phyloP scores from a whole-genome alignment of 495 filamentous ascomycete genomes.

The Trypethelium eluteriae region DNA sequence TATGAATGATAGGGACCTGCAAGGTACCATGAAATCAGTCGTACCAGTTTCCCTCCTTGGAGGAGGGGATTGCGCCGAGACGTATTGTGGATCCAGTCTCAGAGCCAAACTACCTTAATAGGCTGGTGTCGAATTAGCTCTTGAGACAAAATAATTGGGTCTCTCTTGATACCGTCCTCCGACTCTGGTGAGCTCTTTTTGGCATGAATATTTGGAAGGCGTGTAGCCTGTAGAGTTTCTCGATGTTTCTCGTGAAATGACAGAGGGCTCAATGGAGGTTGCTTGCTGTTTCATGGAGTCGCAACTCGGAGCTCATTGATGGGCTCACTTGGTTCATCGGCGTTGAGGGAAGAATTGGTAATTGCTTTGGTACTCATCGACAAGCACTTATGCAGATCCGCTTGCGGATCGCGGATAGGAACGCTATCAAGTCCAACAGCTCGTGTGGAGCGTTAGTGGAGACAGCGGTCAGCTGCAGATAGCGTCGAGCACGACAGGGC shows the following conservation, averaged over 20 bases:
- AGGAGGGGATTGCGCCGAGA: not conserved
- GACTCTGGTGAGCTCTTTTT: not conserved
- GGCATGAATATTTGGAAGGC: not conserved
- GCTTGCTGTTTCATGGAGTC: not conserved
- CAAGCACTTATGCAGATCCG: not conserved
- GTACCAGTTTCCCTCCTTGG: not conserved
- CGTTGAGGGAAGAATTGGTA: not conserved
- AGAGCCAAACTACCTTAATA: not conserved
- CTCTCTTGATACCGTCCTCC: not conserved
- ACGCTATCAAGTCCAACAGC: not conserved
- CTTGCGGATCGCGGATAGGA: not conserved
- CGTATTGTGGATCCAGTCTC: not conserved
- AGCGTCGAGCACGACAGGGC: not conserved
- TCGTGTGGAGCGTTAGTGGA: not conserved
- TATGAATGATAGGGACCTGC: not conserved
- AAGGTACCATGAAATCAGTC: constrained; percentile 1
- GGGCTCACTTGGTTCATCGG: not conserved
- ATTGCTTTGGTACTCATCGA: not conserved
- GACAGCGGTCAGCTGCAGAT: not conserved
- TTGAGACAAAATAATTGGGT: not conserved
- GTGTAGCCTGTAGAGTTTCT: not conserved
- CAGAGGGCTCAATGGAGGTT: not conserved
- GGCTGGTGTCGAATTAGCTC: not conserved
- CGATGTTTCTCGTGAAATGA: not conserved
- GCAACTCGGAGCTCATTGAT: not conserved